Percentiles rank a stretch among this genome's conserved stretches.
Evolutionary conservation across 176 grass and related monocot species (phyloP).

Genomic region (Oropetium thomaeum): DNA sequence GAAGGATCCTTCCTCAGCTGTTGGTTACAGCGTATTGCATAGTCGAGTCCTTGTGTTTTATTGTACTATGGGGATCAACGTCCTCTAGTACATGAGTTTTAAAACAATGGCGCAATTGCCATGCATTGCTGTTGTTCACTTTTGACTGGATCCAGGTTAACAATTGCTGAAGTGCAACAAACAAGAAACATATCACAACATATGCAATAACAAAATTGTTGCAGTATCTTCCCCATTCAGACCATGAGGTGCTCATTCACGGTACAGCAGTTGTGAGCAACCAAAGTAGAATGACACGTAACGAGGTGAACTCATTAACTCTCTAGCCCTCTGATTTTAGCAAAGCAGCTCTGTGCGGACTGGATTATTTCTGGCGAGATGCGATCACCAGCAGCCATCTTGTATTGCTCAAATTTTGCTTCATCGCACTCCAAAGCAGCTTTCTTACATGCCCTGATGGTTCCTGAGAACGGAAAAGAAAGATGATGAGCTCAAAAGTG

Average conservation of each 20-base stretch:
- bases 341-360: slow-evolving; percentile 27
- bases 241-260: too few relatives aligned
- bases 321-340: slow-evolving; percentile 40
- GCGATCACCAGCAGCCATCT: slow-evolving; percentile 29
- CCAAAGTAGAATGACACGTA: not conserved
- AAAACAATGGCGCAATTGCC: not conserved
- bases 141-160: not conserved
- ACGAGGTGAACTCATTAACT: not conserved
- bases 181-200: not conserved
- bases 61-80: too few relatives aligned
- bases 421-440: slow-evolving; percentile 60
- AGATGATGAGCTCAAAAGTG: not conserved
- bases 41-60: too few relatives aligned
- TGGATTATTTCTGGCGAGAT: slow-evolving; percentile 19
- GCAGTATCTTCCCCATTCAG: not conserved
- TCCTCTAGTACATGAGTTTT: not conserved
- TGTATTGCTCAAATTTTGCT: slow-evolving; percentile 50
- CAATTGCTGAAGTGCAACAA: not conserved
- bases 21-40: too few relatives aligned
- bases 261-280: too few relatives aligned
- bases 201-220: not conserved
- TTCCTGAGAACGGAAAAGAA: slow-evolving; percentile 29
- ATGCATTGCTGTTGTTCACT: not conserved
- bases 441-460: slow-evolving; percentile 53
- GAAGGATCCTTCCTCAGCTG: not conserved